Evolutionary conservation across 805 yeast species (phyloP), one percentile per base, ranked within the genome.

Genomic region (Candida suzukii): DNA sequence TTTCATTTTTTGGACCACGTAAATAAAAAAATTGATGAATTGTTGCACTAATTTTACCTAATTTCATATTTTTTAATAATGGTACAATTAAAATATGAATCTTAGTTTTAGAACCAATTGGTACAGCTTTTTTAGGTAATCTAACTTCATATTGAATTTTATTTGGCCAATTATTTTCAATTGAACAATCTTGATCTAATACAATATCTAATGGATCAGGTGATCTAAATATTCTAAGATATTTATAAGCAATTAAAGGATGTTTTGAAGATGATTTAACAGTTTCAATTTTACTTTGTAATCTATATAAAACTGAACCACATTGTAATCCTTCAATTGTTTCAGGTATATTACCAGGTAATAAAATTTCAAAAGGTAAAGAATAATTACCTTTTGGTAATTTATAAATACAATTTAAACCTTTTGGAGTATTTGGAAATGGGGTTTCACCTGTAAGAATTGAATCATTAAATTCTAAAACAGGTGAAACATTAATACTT

Each of bases 341-440:
- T 47, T 73, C 80, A 11, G 73, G 66, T 0, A 68, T 47, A 41
- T 67, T 66, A 1, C 75, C 64, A 0, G 80, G 80, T 22, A 75
- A 53, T 12, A 53, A 56, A 9, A 67, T 56, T 27, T 46, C 53
- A 47, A 75, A 75, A 0, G 80, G 80, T 39, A 75, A 54, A 34
- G 68, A 65, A 48, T 74, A 74, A 51, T 75, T 75, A 1, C 80
- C 80, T 41, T 67, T 59, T 2, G 77, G 78, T 24, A 75, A 55
- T 13, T 64, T 54, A 47, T 63, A 75, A 5, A 73, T 72, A 12
- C 73, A n/a, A 19, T 28, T 37, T 3, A 13, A 3, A 13, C 12
- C 11, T 2, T n/a, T 27, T 4, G 6, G 22, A 3, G 45, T 42
- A 30, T 53, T 46, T n/a, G 61, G 61, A 39, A 71, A 72, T 4